Percentiles rank a stretch among this genome's conserved stretches.
phyloP scores from a whole-genome alignment of 495 filamentous ascomycete genomes.

The Neurospora sp. region DNA sequence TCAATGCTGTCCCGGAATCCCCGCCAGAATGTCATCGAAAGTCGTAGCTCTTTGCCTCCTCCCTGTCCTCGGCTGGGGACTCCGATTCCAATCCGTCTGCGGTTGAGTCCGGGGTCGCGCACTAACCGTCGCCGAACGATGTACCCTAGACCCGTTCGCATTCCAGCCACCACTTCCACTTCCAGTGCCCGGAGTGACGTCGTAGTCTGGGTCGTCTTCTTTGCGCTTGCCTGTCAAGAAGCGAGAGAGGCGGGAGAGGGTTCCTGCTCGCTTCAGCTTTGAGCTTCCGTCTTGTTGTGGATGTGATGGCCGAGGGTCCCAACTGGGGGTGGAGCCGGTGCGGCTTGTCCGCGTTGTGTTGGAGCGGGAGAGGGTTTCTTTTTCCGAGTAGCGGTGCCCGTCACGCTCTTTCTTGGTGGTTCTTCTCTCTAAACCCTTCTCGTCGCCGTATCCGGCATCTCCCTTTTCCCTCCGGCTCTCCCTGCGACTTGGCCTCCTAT shows the following conservation, averaged over 20 bases:
- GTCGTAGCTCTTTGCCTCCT: constrained; percentile 6
- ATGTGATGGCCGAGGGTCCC: not conserved
- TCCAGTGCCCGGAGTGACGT: not conserved
- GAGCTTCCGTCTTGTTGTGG: not conserved
- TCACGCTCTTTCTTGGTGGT: not conserved
- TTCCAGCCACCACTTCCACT: not conserved
- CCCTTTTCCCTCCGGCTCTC: not conserved
- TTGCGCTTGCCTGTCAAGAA: not conserved
- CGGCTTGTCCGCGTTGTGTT: not conserved
- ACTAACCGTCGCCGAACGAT: not conserved
- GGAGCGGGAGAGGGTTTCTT: not conserved
- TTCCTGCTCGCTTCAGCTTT: constrained; percentile 1
- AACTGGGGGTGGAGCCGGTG: not conserved
- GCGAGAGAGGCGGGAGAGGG: constrained; percentile 4
- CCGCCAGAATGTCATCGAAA: constrained; percentile 13
- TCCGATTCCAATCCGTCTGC: not conserved
- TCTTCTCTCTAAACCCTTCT: not conserved
- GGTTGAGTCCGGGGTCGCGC: not conserved
- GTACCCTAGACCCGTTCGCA: not conserved
- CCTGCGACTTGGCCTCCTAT: not conserved
- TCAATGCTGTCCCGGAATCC: not conserved
- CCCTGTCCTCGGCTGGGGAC: not conserved
- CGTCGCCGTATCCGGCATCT: not conserved
- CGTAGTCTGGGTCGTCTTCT: not conserved
- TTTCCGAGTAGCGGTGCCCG: not conserved